These are phyloP conservation scores for Dipodascopsis tothii DNA, from an alignment of 805 yeast genomes.

Conservation along the genomic window DNA sequence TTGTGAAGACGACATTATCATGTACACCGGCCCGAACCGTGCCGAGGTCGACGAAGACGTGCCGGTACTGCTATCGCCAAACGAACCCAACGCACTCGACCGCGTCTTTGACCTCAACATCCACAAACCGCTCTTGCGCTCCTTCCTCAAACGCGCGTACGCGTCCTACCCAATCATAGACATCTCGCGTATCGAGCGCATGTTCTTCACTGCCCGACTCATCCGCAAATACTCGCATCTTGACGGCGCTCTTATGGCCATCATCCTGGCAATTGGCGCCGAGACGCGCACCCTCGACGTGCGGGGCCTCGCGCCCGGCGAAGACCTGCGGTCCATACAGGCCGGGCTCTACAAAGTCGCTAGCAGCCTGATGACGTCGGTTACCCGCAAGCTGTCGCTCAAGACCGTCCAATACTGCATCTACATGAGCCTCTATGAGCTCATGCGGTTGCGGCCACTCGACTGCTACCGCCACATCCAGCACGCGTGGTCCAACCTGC, in stretches of 20 bases:
- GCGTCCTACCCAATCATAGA: conserved; percentile 3
- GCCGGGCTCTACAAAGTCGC: no score
- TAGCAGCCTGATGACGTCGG: no score
- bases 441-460: background rate
- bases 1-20: background rate
- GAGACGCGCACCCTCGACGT: no score
- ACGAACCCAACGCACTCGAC: conserved; percentile 1
- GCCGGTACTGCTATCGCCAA: no score
- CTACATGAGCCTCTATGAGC: conserved; percentile 1
- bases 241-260: conserved; percentile 1
- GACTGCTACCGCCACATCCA: background rate
- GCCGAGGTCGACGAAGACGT: background rate
- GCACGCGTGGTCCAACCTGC: conserved; percentile 6
- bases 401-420: background rate
- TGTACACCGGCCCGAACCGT: background rate
- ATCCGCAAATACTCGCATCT: background rate
- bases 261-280: conserved; percentile 1
- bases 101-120: background rate
- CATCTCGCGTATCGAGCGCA: background rate
- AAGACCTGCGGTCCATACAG: no score
- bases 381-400: background rate
- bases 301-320: no score
- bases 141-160: background rate
- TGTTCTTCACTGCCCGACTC: background rate
- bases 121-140: background rate